Conservation (phyloP, 495 filamentous ascomycete genomes). For the Daldinia decipiens region DNA sequence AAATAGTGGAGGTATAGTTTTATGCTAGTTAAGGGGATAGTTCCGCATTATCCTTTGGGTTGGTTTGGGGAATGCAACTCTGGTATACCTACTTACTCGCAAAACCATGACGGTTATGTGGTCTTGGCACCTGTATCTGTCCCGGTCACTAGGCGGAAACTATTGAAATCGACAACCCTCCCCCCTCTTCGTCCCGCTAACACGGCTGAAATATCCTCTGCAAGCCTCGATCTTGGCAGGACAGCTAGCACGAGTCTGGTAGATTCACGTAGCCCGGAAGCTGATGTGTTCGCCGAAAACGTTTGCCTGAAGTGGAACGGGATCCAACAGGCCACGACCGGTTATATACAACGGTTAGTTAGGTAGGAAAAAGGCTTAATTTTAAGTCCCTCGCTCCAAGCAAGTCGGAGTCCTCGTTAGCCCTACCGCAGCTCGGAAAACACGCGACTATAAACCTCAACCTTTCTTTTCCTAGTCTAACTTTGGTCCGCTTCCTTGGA, state of each 20-base stretch:
- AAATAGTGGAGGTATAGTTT: too few relatives aligned
- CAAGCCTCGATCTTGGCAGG: constrained; percentile 36
- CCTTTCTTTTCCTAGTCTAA: background rate
- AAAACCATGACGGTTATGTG: constrained; percentile 11
- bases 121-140: constrained; percentile 26
- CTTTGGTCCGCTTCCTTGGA: background rate
- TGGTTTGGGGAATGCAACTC: background rate
- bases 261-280: background rate
- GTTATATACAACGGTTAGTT: constrained; percentile 25
- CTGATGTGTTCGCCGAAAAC: constrained; percentile 8
- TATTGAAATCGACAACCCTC: constrained; percentile 8
- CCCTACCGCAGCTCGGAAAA: constrained; percentile 13
- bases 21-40: too few relatives aligned
- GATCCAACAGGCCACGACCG: constrained; percentile 10
- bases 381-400: constrained; percentile 11
- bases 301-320: constrained; percentile 20
- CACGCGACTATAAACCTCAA: constrained; percentile 5
- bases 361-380: background rate
- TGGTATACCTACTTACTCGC: constrained; percentile 6
- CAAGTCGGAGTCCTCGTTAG: constrained; percentile 10
- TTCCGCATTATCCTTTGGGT: background rate
- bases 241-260: constrained; percentile 10
- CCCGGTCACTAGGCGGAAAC: constrained; percentile 9
- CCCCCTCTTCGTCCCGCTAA: constrained; percentile 9
- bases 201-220: constrained; percentile 18